Evolutionary conservation across 441 rosid genomes (phyloP).

Genomic region (Syzygium syzygioides): DNA sequence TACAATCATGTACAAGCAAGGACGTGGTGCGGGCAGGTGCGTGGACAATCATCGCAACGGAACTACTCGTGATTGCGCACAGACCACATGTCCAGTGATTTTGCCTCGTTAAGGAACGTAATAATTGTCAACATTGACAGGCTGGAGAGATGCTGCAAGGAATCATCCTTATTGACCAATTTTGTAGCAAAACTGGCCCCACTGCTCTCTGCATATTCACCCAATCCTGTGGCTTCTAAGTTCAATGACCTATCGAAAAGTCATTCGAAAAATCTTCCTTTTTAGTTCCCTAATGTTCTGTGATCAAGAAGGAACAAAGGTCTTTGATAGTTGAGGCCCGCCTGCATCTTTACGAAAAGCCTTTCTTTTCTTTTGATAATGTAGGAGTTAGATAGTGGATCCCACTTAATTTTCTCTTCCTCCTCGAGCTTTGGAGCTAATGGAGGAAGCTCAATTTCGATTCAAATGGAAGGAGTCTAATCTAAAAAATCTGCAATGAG

Average conservation of each 20-base stretch:
- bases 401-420: neutral
- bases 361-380: neutral
- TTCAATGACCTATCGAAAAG: neutral
- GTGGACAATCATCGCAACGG: no score
- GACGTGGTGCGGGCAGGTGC: no score
- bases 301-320: neutral
- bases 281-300: neutral
- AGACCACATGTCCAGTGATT: no score
- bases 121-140: neutral
- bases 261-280: no score
- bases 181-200: neutral
- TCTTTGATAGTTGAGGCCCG: neutral
- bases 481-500: accelerated
- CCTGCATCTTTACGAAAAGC: neutral
- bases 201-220: no score
- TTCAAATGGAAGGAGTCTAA: neutral
- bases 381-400: neutral
- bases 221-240: neutral
- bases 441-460: no score
- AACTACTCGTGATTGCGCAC: no score
- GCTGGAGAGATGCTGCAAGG: neutral
- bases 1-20: no score
- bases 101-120: accelerated
- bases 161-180: neutral
- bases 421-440: neutral